Evolutionary conservation across 2,329 filamentous ascomycete species (phyloP).

Genomic region (Tolypocladium ovalisporum): DNA sequence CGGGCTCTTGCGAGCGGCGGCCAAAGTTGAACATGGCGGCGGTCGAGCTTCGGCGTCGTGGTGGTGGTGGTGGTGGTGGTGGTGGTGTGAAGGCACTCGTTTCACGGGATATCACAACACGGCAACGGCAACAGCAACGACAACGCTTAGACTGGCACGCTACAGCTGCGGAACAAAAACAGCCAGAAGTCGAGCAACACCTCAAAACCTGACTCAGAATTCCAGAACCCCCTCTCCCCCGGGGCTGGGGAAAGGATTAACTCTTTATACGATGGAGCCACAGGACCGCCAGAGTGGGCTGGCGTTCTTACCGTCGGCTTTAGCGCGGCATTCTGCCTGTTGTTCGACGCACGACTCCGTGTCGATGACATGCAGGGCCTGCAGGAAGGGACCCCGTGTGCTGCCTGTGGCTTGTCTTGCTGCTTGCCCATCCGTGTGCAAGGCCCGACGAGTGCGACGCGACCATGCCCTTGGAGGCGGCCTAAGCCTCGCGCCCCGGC

Average conservation of each 20-base stretch:
- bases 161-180: neutral
- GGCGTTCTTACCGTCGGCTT: neutral
- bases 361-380: neutral
- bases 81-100: neutral
- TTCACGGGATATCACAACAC: neutral
- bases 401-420: neutral
- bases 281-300: neutral
- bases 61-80: neutral
- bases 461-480: neutral
- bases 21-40: slow-evolving; percentile 3
- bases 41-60: too few relatives aligned
- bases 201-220: neutral
- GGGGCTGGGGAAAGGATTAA: neutral
- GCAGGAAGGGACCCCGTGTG: neutral
- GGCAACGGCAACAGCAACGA: neutral
- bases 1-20: neutral
- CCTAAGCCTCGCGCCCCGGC: neutral
- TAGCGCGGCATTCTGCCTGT: neutral
- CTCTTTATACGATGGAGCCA: neutral
- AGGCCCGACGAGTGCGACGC: neutral
- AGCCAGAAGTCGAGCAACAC: neutral
- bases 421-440: neutral
- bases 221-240: neutral
- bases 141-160: neutral
- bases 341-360: neutral